Conservation (phyloP, 2,329 filamentous ascomycete genomes). For the Curvularia sp. region DNA sequence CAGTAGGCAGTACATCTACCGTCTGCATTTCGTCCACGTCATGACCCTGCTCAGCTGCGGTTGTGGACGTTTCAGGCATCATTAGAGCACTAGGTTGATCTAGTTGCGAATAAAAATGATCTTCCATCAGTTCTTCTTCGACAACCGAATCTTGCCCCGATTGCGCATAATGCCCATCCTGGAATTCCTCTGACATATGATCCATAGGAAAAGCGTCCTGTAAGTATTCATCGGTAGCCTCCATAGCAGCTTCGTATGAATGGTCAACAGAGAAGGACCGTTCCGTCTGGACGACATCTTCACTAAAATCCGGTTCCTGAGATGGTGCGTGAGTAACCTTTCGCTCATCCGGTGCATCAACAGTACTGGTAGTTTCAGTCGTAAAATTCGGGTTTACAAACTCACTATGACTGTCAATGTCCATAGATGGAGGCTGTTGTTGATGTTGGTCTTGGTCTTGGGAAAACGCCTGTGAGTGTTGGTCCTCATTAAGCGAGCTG, state of each 20-base stretch:
- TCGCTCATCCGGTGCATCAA: slow-evolving; percentile 3
- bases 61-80: slow-evolving; percentile 13
- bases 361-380: slow-evolving; percentile 7
- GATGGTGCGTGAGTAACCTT: slow-evolving; percentile 11
- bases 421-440: slow-evolving; percentile 5
- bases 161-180: slow-evolving; percentile 8
- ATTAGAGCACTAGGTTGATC: slow-evolving; percentile 13
- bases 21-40: slow-evolving; percentile 31
- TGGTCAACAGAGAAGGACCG: slow-evolving; percentile 1
- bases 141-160: slow-evolving; percentile 28
- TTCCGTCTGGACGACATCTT: slow-evolving; percentile 2
- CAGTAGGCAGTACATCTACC: slow-evolving; percentile 32
- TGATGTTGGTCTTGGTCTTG: neutral
- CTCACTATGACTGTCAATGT: slow-evolving; percentile 18
- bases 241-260: slow-evolving; percentile 13
- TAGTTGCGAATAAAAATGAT: slow-evolving; percentile 19
- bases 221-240: slow-evolving; percentile 16
- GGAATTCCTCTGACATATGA: slow-evolving; percentile 4
- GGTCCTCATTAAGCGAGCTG: neutral
- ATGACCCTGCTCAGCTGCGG: slow-evolving; percentile 30
- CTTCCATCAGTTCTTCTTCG: slow-evolving; percentile 45
- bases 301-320: slow-evolving; percentile 8
- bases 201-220: slow-evolving; percentile 13
- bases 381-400: slow-evolving; percentile 19
- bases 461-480: neutral